Percentiles rank a stretch among this genome's conserved stretches.
These are phyloP conservation scores for Solanum hybrid DNA, from an alignment of 305 asterid species.

Conservation along the genomic window DNA sequence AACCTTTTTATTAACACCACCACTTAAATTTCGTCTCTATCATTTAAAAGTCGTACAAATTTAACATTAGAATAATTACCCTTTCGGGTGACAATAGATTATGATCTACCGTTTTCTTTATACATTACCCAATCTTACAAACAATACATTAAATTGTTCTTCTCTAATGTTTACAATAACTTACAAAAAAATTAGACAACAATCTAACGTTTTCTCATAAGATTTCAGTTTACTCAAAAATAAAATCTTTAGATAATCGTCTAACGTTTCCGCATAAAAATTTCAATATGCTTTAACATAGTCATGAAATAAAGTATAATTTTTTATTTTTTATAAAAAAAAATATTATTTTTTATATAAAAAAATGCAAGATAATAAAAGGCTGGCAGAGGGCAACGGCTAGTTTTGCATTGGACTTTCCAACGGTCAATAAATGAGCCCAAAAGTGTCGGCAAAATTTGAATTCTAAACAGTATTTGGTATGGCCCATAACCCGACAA, in stretches of 20 bases:
- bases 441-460: constrained; percentile 3
- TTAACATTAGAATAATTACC: background rate
- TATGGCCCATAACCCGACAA: background rate
- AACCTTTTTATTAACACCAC: background rate
- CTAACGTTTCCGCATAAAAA: background rate
- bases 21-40: background rate
- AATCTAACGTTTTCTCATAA: background rate
- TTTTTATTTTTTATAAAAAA: background rate
- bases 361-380: background rate
- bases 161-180: background rate
- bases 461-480: background rate
- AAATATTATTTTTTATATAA: background rate
- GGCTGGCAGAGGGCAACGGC: constrained; percentile 2
- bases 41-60: background rate
- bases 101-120: background rate
- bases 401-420: background rate
- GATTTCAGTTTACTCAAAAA: background rate
- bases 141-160: background rate
- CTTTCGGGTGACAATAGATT: background rate
- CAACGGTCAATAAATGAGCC: constrained; percentile 2
- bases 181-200: background rate
- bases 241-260: background rate
- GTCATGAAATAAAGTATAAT: background rate
- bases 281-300: background rate
- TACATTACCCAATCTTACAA: background rate